Evolutionary conservation across 345 rosid genomes (phyloP), one percentile per base, ranked within the genome.

Genomic region (Mallotus nudiflorus): DNA sequence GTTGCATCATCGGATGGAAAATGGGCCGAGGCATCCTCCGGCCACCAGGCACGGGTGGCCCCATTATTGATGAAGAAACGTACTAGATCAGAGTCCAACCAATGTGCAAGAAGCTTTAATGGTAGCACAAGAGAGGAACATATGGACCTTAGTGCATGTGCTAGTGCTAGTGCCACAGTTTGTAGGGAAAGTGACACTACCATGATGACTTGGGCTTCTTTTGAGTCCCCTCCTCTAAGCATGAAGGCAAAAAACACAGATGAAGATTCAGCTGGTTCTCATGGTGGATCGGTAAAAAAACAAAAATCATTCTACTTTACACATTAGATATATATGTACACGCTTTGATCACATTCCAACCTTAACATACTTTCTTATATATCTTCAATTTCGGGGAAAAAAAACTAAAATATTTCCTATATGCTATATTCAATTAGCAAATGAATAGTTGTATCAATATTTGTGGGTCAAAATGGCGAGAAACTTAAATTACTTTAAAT

Each of bases 201-300:
- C 6, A 71, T 64, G 73, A 77, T 64, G 85, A 78, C 84, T 6
- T 81, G 83, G 85, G 55, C 77, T 62, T 84, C 88, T 12, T 75
- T 75, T 63, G 91, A 85, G 20, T 85, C 90, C 29, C 73, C 79
- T 37, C 73, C 78, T 37, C 66, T 49, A 51, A 81, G 77, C 77
- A 78, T 79, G 67, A 82, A 79, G 76, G 75, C 81, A 33, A 85
- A 87, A 75, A 74, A 76, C 58, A 68, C 78, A 0, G 84, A 86
- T 5, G 85, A 82, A 22, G 91, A 85, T 74, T 82, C 77, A 39
- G 28, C 77, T n/a, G n/a, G n/a, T 68, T 75, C 63, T 65, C 88
- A 68, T 25, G 60, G 65, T n/a, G 84, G 83, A 80, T 85, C 86
- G 73, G 96, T 90, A 81, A 71, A 2, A 33, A 33, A 33, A 33